Evolutionary conservation across 148 eudicot species (phyloP), one percentile per base, ranked within the genome.

Genomic region (Persicaria maculosa): DNA sequence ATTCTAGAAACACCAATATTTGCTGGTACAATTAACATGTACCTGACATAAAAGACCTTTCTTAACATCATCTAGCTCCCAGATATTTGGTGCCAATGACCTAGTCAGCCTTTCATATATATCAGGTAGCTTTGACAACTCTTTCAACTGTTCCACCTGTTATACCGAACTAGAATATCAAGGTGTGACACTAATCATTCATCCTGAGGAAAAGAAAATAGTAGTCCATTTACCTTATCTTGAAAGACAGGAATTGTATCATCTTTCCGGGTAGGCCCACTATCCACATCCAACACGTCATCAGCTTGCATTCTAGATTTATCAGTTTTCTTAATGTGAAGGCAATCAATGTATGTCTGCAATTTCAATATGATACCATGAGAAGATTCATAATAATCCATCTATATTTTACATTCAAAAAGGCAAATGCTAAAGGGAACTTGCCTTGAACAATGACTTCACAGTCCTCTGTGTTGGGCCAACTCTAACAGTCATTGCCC

Each of bases 1-100:
- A 74, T 44, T 65, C 40, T 4, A 73, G 69, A 47, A 74, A 2
- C 8, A 40, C 44, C 7, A 68, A 43, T 50, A 46, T 45, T 3
- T 70, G 4, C 16, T 71, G 25, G 25, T 71, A 10, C 15, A 20
- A 69, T 71, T 77, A 69, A 16, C 59, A 31, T 25, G 45, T 78
- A 91, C 98, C 98, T 95, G 98, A 83, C 98, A 95, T 74, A 95
- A 89, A 75, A 95, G 97, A 68, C 98, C 98, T 84, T 76, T 92
- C 72, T 95, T 95, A n/a, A 95, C 97, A 80, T 95, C 98, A 80
- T 95, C 98, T 47, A 95, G 91, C 86, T 95, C 98, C 98, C 98
- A 95, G 52, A 95, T 95, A 83, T 95, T 95, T 76, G 98, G 98
- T 5, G 98, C 98, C 81, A 95, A 79, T 68, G 98, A 95, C 83